Evolutionary conservation across 306 rosid species (phyloP), one percentile per base, ranked within the genome.

Genomic region (Dryas drummondii): DNA sequence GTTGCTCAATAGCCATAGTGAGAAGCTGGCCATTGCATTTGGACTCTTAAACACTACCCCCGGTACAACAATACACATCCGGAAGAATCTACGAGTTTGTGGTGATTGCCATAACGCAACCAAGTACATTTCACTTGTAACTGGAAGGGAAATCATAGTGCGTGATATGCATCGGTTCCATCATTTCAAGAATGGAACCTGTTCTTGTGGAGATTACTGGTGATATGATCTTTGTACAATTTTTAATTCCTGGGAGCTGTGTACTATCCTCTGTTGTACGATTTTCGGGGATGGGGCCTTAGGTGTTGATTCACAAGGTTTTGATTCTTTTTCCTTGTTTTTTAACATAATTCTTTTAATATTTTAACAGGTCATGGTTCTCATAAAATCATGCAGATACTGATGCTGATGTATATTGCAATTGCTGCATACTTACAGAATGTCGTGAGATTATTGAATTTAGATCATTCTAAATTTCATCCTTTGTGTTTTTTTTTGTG

Each of bases 131-230:
- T 94, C 98, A 5, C 94, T 91, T 1, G 97, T 91, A 73, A 89
- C 89, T 0, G 88, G 91, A 27, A 78, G 98, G 77, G 96, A 94
- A 79, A 94, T 91, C 74, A 70, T 94, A 9, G 97, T 94, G 48
- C 90, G 97, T 7, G 98, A 94, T 69, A 88, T 91, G 93, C 94
- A 90, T 45, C 75, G 98, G 79, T 91, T 94, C 77, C 98, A 94
- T 78, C 98, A 90, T 85, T 94, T 94, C 79, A 90, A 83, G 74
- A 82, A 88, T 50, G 97, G 97, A 50, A 82, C 69, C 2, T 94
- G 97, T 79, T 89, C 98, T 66, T 94, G 98, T 57, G 90, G 97
- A 48, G 96, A 94, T 84, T 91, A 91, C 79, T 94, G 97, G 98
- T 88, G 80, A 90, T 48, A 17, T 10, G 17, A 37, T 71, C 44